A percentile compares a stretch with the other conserved stretches of the same genome.
Conservation (phyloP, 2,329 filamentous ascomycete genomes). For the Didymosphaeria variabile region DNA sequence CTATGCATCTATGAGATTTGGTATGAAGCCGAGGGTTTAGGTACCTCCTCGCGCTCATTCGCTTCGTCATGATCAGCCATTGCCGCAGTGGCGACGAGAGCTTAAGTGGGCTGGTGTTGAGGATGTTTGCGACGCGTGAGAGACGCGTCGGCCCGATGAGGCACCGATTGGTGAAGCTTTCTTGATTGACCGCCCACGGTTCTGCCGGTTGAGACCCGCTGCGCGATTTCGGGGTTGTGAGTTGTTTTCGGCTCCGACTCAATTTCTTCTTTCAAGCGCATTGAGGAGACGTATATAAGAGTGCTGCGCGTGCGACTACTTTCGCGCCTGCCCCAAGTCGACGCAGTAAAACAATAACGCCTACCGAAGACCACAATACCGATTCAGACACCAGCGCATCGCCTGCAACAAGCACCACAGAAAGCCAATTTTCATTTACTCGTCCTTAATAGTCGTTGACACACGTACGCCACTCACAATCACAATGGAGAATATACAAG, state of each 20-base stretch:
- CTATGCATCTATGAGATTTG: not conserved
- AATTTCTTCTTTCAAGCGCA: not conserved
- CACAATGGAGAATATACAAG: constrained; percentile 19
- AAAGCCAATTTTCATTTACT: not conserved
- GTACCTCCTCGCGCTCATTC: constrained; percentile 45
- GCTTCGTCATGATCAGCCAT: constrained; percentile 40
- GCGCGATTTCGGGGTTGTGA: constrained; percentile 15
- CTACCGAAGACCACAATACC: not conserved
- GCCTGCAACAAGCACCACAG: not conserved
- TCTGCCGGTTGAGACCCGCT: constrained; percentile 7
- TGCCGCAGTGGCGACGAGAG: not conserved
- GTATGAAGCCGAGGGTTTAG: not conserved
- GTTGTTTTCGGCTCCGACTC: not conserved
- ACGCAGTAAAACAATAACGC: not conserved
- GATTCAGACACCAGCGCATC: not conserved
- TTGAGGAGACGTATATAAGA: not conserved
- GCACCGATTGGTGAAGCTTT: constrained; percentile 16
- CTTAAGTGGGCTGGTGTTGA: not conserved
- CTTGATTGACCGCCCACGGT: constrained; percentile 7
- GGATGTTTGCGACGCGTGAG: constrained; percentile 11
- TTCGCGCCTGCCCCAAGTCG: not conserved
- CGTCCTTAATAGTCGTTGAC: not conserved
- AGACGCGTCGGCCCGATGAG: constrained; percentile 19
- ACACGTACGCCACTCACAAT: constrained; percentile 28
- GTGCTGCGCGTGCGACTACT: not conserved